A percentile compares a stretch with the other conserved stretches of the same genome.
Conservation (phyloP, 768 basidiomycete species). For the Russula griseocarnosa region DNA sequence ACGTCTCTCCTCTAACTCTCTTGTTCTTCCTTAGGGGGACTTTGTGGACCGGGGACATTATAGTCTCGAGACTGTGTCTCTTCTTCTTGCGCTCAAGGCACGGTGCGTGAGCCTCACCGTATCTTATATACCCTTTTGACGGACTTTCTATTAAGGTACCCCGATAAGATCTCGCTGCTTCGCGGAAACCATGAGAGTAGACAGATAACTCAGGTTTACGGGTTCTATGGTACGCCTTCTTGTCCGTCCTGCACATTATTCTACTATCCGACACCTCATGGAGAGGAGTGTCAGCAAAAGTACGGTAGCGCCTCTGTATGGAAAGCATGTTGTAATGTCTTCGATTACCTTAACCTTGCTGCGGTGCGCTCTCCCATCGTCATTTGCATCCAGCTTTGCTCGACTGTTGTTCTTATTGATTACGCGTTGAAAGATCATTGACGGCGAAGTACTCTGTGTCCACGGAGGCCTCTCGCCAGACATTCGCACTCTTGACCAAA, state of each 20-base stretch:
- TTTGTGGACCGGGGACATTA: slow-evolving; percentile 98
- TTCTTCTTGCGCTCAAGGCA: slow-evolving; percentile 86
- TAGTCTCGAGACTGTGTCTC: slow-evolving; percentile 89
- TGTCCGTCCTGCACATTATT: neutral
- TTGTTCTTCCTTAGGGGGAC: slow-evolving; percentile 63
- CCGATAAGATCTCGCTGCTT: slow-evolving; percentile 85
- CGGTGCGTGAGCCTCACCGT: slow-evolving; percentile 44
- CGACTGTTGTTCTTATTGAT: neutral
- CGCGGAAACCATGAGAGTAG: slow-evolving; percentile 96
- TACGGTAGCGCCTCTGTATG: slow-evolving; percentile 94
- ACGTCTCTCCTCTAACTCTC: slow-evolving; percentile 8
- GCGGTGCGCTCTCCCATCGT: slow-evolving; percentile 52
- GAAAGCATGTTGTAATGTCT: slow-evolving; percentile 96
- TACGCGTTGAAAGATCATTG: slow-evolving; percentile 68
- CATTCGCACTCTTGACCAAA: slow-evolving; percentile 91
- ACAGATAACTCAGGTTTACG: slow-evolving; percentile 97
- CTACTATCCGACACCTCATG: slow-evolving; percentile 16
- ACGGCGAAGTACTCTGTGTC: slow-evolving; percentile 87
- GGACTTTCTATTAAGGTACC: slow-evolving; percentile 55
- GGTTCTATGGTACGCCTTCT: slow-evolving; percentile 79
- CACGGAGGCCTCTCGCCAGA: slow-evolving; percentile 96
- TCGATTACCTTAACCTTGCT: slow-evolving; percentile 92
- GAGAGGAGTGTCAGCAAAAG: slow-evolving; percentile 97
- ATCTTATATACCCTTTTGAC: neutral
- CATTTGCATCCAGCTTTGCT: neutral